A percentile compares a stretch with the other conserved stretches of the same genome.
Conservation (phyloP, 1,284 basidiomycete species). For the Ceratobasidium sp. region DNA sequence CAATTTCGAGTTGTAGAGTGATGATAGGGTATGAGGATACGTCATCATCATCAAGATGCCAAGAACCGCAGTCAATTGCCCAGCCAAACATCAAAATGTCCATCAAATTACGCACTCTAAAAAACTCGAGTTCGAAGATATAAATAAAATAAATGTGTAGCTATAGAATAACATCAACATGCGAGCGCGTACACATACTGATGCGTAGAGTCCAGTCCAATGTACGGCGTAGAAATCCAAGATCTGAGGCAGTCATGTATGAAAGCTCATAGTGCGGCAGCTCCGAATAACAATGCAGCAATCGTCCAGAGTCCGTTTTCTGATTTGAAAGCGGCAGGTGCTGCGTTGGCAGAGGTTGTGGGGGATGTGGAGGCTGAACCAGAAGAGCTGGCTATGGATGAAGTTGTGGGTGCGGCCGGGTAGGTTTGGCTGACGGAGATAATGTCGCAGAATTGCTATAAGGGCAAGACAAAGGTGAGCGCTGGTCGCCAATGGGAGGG, state of each 20-base stretch:
- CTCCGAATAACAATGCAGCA: background rate
- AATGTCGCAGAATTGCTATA: constrained; percentile 35
- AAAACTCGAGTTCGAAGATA: background rate
- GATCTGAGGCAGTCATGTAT: too few relatives aligned
- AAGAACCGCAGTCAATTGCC: too few relatives aligned
- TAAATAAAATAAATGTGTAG: constrained; percentile 37
- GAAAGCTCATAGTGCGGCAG: background rate
- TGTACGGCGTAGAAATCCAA: too few relatives aligned
- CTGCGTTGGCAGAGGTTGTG: background rate
- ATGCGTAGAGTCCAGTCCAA: background rate
- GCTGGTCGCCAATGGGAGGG: too few relatives aligned
- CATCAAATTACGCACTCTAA: too few relatives aligned
- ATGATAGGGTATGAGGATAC: too few relatives aligned
- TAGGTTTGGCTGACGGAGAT: constrained; percentile 22
- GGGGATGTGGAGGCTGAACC: constrained; percentile 1
- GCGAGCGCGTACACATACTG: background rate
- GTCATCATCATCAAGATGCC: too few relatives aligned
- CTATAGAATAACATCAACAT: background rate
- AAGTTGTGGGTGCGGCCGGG: constrained; percentile 8
- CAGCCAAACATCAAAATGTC: too few relatives aligned
- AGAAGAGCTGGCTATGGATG: constrained; percentile 7
- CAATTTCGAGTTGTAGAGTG: too few relatives aligned
- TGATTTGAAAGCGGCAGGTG: background rate
- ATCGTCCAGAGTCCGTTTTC: background rate
- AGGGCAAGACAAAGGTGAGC: background rate